A percentile compares a stretch with the other conserved stretches of the same genome.
Conservation (phyloP, 2,329 filamentous ascomycete genomes). For the Onygenales sp. region DNA sequence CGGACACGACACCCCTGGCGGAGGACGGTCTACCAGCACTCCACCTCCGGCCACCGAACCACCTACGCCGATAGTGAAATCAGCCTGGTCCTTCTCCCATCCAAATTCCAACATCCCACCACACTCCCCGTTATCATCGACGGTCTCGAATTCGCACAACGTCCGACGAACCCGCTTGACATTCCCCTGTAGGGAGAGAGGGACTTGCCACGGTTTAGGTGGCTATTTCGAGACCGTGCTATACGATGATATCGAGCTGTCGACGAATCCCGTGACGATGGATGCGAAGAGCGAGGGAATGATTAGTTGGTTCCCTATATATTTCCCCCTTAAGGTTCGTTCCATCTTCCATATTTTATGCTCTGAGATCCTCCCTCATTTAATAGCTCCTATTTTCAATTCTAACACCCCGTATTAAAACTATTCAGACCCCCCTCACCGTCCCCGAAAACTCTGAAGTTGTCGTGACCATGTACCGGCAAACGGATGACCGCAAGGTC, state of each 20-base stretch:
- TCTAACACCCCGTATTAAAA: neutral
- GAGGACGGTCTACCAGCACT: constrained; percentile 17
- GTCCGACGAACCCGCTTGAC: constrained; percentile 65
- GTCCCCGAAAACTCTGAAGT: constrained; percentile 77
- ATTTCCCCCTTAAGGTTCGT: constrained; percentile 85
- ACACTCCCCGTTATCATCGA: constrained; percentile 22
- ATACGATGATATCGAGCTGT: constrained; percentile 76
- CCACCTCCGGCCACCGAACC: constrained; percentile 22
- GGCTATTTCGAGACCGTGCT: constrained; percentile 97
- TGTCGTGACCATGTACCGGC: constrained; percentile 88
- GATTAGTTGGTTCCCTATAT: constrained; percentile 99
- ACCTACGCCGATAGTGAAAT: constrained; percentile 29
- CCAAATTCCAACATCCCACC: constrained; percentile 30
- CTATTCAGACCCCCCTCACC: constrained; percentile 65
- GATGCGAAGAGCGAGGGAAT: constrained; percentile 90
- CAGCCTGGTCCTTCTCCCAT: constrained; percentile 37
- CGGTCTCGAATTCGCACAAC: constrained; percentile 83
- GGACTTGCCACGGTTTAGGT: constrained; percentile 80
- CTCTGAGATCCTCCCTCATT: neutral
- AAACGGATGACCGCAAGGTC: constrained; percentile 88
- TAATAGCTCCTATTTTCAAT: neutral
- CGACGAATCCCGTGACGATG: constrained; percentile 86
- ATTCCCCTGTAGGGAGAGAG: constrained; percentile 69
- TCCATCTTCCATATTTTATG: neutral
- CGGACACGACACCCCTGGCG: constrained; percentile 4